Base-by-base conservation (phyloP, 495 filamentous ascomycete species). In the Tuber umbilicatum region DNA sequence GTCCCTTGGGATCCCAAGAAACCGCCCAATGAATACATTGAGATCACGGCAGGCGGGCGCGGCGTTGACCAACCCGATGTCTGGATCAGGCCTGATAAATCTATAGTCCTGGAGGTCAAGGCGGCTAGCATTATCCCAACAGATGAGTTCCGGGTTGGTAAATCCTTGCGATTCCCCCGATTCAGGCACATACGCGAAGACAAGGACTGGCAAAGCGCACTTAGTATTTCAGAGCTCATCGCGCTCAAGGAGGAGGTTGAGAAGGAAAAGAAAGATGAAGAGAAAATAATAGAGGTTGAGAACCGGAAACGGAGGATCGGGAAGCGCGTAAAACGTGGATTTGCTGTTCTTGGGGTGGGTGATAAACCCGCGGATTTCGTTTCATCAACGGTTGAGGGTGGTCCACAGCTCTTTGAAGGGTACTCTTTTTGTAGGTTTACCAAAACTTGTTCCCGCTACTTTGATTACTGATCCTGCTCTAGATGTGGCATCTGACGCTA, bases 51-150 rank as follows among this genome's bases (percentile, higher is more conserved):
- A 50, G 92, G 90, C 50, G 87, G 89, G 60, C 85, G 87, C 14
- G 92, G 96, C 80, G 87, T 88, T 71, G 94, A 97, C 80, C 85
- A 88, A 47, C 95, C 95, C 0, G 94, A 99, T 82, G 89, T 93
- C 75, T 99, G 95, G 95, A 98, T 99, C 82, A 89, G 89, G 40
- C 95, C 96, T 1, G 88, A 88, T 70, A 92, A 97, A 50, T 97
- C 93, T 6, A 84, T 99, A 35, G 94, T 98, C 37, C 73, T 99
- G 4, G 90, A 91, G 40, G 90, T 96, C 71, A 99, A 98, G 83
- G 95, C 94, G n/a, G 92, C 95, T 0, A 92, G 90, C 17, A 89
- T 94, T 2, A 87, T 86, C 10, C 84, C 84, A 0, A 92, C 91
- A 37, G 92, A 94, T 75, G 87, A 90, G 74, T 98, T 97, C 81